Base-by-base conservation (phyloP, 352 stramenopile species). In the Phytophthora tubulina region DNA sequence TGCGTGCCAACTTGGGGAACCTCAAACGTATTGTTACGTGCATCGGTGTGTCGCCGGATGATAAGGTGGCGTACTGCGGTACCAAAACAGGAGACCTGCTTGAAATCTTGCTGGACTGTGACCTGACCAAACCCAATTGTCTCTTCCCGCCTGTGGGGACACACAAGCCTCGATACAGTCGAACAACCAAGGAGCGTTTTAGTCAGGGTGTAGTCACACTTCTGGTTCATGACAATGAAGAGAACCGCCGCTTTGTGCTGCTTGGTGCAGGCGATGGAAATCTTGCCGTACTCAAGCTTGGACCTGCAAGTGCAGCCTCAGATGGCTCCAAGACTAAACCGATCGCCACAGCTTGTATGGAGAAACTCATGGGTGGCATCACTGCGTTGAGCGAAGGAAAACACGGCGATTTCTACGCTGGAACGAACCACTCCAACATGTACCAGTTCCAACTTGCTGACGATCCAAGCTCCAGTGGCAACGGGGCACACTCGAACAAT, bases 21-120 rank as follows among this genome's bases (percentile, higher is more conserved):
- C 85, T 99, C 50, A 93, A 96, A 73, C 87, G 97, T 59, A 93
- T 98, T 32, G 94, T 99, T 55, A 92, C 91, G 60, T 98, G 93
- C 67, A 91, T 99, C 15, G 88, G 81, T 63, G 96, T 99, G 31
- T 94, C 90, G 10, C 82, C 89, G 6, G 94, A 99, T 71, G 97
- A 99, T 74, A 88, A 92, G 13, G 85, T 97, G 62, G 95, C 92
- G 0, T 99, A 98, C 71, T 95, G 85, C 66, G 97, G 97, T 44
- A 99, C 96, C 36, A 97, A 96, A 70, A 99, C 97, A 0, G 97
- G 97, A 50, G 97, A 99, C 65, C 72, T 99, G 35, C 81, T 99
- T 32, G 95, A 98, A 68, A 97, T 99, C 78, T 88, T 92, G 51
- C 85, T 99, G 36, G 91, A 98, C 70, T 93, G 95, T 62, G 96